phyloP scores from a whole-genome alignment of 768 basidiomycete species.

The Tylopilus intermedius region DNA sequence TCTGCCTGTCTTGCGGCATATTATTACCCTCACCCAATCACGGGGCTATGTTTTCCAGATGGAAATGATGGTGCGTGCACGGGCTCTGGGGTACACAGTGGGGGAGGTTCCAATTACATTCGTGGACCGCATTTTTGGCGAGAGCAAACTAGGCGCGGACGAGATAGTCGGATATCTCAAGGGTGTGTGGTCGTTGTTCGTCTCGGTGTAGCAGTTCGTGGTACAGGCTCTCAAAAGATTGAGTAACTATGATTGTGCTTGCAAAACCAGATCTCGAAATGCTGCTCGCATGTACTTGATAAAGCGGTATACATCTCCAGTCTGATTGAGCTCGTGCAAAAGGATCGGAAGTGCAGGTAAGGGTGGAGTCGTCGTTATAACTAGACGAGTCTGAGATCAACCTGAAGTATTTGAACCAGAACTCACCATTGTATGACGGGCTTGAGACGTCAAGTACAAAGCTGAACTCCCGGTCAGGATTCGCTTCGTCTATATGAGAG shows the following conservation, averaged over 20 bases:
- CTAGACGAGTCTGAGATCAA: conserved; percentile 34
- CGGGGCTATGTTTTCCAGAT: conserved; percentile 96
- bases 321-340: conserved; percentile 65
- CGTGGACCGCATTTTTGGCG: conserved; percentile 89
- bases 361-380: conserved; percentile 73
- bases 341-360: conserved; percentile 64
- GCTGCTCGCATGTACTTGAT: conserved; percentile 60
- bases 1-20: conserved; percentile 66
- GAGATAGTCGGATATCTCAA: conserved; percentile 85
- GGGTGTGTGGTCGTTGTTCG: conserved; percentile 80
- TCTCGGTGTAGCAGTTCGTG: conserved; percentile 39
- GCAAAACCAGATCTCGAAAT: conserved; percentile 34
- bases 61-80: conserved; percentile 95
- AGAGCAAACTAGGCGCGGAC: conserved; percentile 85
- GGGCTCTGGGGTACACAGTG: conserved; percentile 75
- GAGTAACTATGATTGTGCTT: neutral
- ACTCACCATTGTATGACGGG: conserved; percentile 60
- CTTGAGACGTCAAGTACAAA: conserved; percentile 72
- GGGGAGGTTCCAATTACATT: conserved; percentile 94
- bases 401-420: neutral
- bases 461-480: conserved; percentile 60
- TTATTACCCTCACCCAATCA: conserved; percentile 79
- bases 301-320: conserved; percentile 65
- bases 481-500: conserved; percentile 53
- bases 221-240: neutral